phyloP scores from a whole-genome alignment of 257 asterid genomes.

The Penstemon barbatus region DNA sequence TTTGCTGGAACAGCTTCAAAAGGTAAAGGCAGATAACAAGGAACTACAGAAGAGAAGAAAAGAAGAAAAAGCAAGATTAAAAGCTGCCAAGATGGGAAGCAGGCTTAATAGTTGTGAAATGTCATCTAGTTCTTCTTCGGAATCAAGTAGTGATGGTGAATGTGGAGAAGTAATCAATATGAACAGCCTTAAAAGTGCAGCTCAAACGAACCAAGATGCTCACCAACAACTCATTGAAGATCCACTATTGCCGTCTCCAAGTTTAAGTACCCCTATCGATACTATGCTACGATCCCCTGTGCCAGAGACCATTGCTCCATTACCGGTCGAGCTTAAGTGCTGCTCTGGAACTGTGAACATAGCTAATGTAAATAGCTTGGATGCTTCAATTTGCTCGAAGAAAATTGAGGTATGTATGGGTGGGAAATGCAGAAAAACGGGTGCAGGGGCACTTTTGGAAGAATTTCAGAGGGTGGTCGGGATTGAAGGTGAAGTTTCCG shows the following conservation, averaged over 20 bases:
- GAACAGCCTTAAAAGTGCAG: constrained; percentile 27
- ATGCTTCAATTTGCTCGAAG: constrained; percentile 28
- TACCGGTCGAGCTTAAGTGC: constrained; percentile 5
- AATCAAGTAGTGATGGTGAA: constrained; percentile 70
- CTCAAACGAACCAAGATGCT: constrained; percentile 11
- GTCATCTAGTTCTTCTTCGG: constrained; percentile 56
- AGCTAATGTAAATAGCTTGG: constrained; percentile 6
- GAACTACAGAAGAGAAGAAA: constrained; percentile 45
- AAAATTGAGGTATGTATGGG: constrained; percentile 90
- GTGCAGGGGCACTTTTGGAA: constrained; percentile 54
- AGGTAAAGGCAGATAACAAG: constrained; percentile 46
- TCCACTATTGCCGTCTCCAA: constrained; percentile 12
- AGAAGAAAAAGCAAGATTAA: constrained; percentile 46
- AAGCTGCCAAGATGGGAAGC: constrained; percentile 31
- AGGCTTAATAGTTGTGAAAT: constrained; percentile 18
- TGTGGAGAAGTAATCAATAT: constrained; percentile 49
- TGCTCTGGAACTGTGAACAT: constrained; percentile 7
- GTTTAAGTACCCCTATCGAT: constrained; percentile 14
- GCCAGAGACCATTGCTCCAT: background rate
- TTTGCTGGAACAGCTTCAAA: constrained; percentile 55
- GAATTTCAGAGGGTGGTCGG: constrained; percentile 58
- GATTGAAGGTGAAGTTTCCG: constrained; percentile 59
- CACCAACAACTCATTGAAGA: constrained; percentile 29
- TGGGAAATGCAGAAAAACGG: constrained; percentile 84
- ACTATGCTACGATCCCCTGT: background rate